Evolutionary conservation across 495 filamentous ascomycete species (phyloP).

Genomic region (Talaromyces stipitatus): DNA sequence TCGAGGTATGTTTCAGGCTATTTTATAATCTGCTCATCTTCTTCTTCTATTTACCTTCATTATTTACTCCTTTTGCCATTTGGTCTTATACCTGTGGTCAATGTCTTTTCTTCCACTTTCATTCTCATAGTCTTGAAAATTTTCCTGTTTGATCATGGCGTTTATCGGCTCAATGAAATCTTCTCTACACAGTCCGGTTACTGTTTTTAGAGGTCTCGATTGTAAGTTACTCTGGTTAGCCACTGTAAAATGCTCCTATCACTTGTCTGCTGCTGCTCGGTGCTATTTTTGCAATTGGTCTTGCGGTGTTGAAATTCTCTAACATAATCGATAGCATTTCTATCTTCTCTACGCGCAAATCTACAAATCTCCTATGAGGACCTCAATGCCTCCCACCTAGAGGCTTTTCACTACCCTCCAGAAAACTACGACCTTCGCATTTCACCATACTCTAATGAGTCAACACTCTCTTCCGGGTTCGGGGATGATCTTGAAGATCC

Average conservation of each 20-base stretch:
- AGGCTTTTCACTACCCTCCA: background rate
- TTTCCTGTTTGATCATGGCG: background rate
- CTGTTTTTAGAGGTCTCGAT: background rate
- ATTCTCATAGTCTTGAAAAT: background rate
- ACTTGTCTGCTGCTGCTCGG: background rate
- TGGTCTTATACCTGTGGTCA: background rate
- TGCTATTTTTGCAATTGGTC: background rate
- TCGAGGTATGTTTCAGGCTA: background rate
- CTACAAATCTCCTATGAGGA: constrained; percentile 16
- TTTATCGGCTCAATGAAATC: constrained; percentile 1
- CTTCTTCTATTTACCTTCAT: background rate
- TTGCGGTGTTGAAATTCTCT: background rate
- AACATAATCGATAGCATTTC: constrained; percentile 14
- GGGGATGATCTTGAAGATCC: constrained; percentile 10
- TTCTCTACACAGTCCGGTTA: constrained; percentile 2
- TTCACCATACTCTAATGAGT: constrained; percentile 11
- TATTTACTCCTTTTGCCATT: background rate
- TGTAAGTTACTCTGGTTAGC: background rate
- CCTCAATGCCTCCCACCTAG: background rate
- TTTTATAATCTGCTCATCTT: background rate
- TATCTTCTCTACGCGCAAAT: constrained; percentile 18
- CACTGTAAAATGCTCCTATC: too few species aligned
- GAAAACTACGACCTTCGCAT: background rate
- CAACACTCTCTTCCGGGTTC: constrained; percentile 8
- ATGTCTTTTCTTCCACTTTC: background rate